phyloP scores from a whole-genome alignment of 768 basidiomycete species.

The Boletus rubescentipes region DNA sequence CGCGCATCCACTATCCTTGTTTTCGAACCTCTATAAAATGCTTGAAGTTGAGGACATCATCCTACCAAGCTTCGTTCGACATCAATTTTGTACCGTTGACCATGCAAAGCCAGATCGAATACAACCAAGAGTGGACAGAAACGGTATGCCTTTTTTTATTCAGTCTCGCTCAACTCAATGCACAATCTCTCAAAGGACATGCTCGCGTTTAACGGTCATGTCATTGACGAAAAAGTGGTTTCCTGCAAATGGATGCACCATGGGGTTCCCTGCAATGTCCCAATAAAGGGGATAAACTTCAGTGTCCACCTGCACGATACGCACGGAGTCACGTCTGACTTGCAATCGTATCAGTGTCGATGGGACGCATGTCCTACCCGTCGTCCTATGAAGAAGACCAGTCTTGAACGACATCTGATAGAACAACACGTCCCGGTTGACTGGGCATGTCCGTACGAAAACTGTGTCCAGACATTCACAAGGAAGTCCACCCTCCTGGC shows the following conservation, averaged over 20 bases:
- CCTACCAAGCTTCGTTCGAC: too few relatives aligned
- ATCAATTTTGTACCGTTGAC: neutral
- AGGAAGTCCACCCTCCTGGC: neutral
- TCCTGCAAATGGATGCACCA: slow-evolving; percentile 5
- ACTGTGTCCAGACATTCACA: neutral
- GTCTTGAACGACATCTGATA: slow-evolving; percentile 8
- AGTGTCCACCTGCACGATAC: neutral
- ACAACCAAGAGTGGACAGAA: neutral
- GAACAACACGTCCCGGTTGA: slow-evolving; percentile 12
- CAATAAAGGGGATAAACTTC: neutral
- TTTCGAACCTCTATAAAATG: slow-evolving; percentile 5
- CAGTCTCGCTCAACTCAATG: neutral
- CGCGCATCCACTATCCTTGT: neutral
- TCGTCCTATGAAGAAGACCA: slow-evolving; percentile 1
- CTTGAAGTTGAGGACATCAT: too few relatives aligned
- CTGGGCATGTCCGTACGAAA: slow-evolving; percentile 13
- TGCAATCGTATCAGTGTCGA: neutral
- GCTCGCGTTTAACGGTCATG: neutral
- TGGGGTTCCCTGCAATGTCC: neutral
- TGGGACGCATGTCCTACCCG: slow-evolving; percentile 8
- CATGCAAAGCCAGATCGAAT: neutral
- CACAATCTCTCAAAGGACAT: neutral
- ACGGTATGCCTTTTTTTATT: neutral
- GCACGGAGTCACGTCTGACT: slow-evolving; percentile 6
- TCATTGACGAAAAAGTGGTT: slow-evolving; percentile 1